Evolutionary conservation across 2,329 filamentous ascomycete species (phyloP), one percentile per base, ranked within the genome.

Genomic region (Colletotrichum gigasporum): DNA sequence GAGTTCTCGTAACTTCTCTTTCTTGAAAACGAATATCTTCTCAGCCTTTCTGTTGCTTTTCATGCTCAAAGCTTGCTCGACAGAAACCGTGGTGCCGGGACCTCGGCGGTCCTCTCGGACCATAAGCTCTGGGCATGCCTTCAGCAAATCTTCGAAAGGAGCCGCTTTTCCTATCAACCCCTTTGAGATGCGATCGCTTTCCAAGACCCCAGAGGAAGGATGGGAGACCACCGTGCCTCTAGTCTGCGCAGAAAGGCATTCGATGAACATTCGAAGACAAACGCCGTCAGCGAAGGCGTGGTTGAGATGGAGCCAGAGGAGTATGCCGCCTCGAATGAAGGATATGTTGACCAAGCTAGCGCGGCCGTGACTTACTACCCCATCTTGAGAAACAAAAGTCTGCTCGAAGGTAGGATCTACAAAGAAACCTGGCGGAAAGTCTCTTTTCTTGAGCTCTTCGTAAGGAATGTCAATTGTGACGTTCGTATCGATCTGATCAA

Each of bases 211-310:
- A 3, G 35, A 39, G 9, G 35, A 14, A 14, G 35, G 35, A 16
- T 16, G 35, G 35, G 9, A 8, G 35, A 39, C 14, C 6, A 16
- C n/a, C 35, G 16, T 7, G 12, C 35, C 35, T 22, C 74, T 63
- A 6, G 76, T 79, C 64, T 75, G 72, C 3, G 72, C 72, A 4
- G 78, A 75, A 44, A 83, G 75, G 11, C 72, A 73, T 30, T 79
- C 72, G 4, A 82, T 67, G 51, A 83, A 80, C 5, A 75, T 71
- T 18, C 69, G 67, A 18, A 81, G 70, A 18, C 77, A 79, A 28
- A 76, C 73, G 10, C 80, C 80, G 52, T 83, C 80, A 14, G 76
- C 77, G 22, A 81, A 69, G 6, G 79, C 71, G 59, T 82, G 80
- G 62, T 81, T 78, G 45, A 82, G 70, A 61, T 74, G 79, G n/a